Evolutionary conservation across 2,329 filamentous ascomycete genomes (phyloP), one percentile per base, ranked within the genome.

Genomic region (Calonectria crousiana): DNA sequence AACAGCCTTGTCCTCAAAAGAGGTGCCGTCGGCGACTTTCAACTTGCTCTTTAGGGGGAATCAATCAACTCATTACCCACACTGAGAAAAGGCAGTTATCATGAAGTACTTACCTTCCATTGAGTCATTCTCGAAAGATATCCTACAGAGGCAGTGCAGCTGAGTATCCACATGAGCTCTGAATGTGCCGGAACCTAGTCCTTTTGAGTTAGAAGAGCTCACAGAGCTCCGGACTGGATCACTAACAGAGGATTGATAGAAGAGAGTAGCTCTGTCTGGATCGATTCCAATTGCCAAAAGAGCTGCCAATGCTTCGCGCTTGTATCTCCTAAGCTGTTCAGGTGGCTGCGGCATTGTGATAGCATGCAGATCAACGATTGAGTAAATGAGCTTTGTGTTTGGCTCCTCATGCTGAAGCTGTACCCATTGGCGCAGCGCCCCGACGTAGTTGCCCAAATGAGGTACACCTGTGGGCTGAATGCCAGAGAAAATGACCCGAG

Each of bases 91-190:
- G 9, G 20, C 14, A 41, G 23, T 3, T 14, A 2, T 23, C 6
- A 26, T 10, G 14, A 41, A 38, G 26, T 4, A 56, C 26, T 65
- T 73, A 95, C 95, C 92, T 99, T 99, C 96, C 97, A 99, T 85
- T 98, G 97, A 34, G 97, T 98, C 97, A 99, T 99, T n/a, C 97
- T 90, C 13, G 94, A 94, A n/a, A 99, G 87, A 85, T 98, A 98
- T 49, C 97, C 97, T 84, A 97, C 95, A 6, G 95, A 96, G 30
- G 97, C 95, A 67, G 94, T 94, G 78, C 96, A 98, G 82, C 95
- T 96, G 75, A 99, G 86, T 81, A 98, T 95, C 97, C 97, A 99
- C 94, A 98, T 98, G 76, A 99, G 89, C 84, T 98, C 96, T 5
- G 94, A 88, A 85, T 98, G 97, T 60, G 93, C 92, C 23, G 92